Conservation (phyloP, 2,329 filamentous ascomycete species). For the Pseudogymnoascus pannorum region DNA sequence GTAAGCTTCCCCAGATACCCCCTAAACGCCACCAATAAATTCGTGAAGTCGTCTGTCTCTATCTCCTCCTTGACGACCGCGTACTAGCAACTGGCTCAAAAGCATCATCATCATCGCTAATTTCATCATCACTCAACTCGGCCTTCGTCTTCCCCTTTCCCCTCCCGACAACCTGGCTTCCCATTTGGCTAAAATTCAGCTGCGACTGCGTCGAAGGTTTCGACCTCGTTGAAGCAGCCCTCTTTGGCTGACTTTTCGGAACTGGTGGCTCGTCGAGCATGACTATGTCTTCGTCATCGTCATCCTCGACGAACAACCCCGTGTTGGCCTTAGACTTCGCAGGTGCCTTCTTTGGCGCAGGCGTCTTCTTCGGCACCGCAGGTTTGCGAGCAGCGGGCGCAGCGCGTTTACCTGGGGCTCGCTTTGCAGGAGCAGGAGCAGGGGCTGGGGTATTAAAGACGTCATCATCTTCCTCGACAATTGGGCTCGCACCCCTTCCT, state of each 20-base stretch:
- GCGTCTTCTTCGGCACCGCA: conserved; percentile 23
- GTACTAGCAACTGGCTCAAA: conserved; percentile 38
- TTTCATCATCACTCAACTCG: conserved; percentile 59
- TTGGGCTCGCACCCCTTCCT: conserved; percentile 29
- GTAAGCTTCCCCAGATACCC: background rate
- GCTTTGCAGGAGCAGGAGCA: conserved; percentile 30
- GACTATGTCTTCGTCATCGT: conserved; percentile 44
- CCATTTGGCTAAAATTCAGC: conserved; percentile 40
- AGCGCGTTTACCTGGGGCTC: conserved; percentile 30
- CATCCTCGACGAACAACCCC: conserved; percentile 35
- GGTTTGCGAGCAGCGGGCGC: conserved; percentile 33
- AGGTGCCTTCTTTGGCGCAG: conserved; percentile 33
- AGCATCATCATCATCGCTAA: conserved; percentile 50
- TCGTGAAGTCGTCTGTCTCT: background rate
- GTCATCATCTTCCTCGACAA: conserved; percentile 49
- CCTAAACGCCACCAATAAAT: background rate
- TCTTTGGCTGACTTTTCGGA: conserved; percentile 29
- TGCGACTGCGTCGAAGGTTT: conserved; percentile 40
- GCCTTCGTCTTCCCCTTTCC: conserved; percentile 34
- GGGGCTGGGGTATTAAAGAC: conserved; percentile 33
- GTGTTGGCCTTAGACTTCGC: conserved; percentile 28
- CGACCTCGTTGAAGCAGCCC: conserved; percentile 19
- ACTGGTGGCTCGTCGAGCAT: conserved; percentile 43
- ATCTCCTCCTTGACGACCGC: conserved; percentile 1
- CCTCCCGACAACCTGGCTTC: conserved; percentile 32